These are phyloP conservation scores for Sequoia sempervirens DNA, from an alignment of 75 land plant species.

Conservation along the genomic window DNA sequence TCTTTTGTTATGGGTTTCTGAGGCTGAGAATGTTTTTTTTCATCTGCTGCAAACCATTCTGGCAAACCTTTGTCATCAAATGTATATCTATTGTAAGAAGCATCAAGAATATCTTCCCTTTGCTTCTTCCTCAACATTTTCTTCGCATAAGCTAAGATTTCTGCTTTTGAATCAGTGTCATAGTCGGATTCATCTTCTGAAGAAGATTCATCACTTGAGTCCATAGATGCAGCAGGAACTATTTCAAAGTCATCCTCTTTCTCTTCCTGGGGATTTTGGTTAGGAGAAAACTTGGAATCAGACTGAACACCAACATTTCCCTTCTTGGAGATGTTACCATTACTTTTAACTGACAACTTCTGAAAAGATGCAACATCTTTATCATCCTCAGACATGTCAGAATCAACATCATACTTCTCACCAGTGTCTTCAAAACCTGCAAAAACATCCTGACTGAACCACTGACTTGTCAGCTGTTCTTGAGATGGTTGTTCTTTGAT, in stretches of 20 bases:
- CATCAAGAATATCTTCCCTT: conserved; percentile 82
- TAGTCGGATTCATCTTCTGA: conserved; percentile 56
- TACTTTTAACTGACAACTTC: background rate
- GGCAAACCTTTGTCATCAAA: conserved; percentile 87
- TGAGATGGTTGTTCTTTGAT: conserved; percentile 48
- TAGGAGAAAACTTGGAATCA: conserved; percentile 9
- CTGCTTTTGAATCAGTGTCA: conserved; percentile 68
- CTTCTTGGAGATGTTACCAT: background rate
- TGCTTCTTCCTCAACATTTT: conserved; percentile 91
- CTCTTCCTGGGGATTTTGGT: conserved; percentile 6
- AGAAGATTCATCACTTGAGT: conserved; percentile 55
- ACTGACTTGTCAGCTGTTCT: conserved; percentile 65
- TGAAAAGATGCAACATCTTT: background rate
- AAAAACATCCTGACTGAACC: conserved; percentile 96
- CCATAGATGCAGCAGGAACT: conserved; percentile 65
- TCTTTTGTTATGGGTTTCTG: conserved; percentile 87
- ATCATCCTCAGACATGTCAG: conserved; percentile 34
- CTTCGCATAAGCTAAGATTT: conserved; percentile 89
- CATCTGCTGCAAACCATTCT: conserved; percentile 84
- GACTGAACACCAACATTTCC: background rate
- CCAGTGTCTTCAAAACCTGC: conserved; percentile 47
- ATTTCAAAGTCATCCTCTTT: conserved; percentile 75
- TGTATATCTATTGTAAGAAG: conserved; percentile 81
- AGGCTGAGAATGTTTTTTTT: conserved; percentile 55
- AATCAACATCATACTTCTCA: conserved; percentile 46